Evolutionary conservation across 2,329 filamentous ascomycete genomes (phyloP), one percentile per base, ranked within the genome.

Genomic region (Fusarium avenaceum): DNA sequence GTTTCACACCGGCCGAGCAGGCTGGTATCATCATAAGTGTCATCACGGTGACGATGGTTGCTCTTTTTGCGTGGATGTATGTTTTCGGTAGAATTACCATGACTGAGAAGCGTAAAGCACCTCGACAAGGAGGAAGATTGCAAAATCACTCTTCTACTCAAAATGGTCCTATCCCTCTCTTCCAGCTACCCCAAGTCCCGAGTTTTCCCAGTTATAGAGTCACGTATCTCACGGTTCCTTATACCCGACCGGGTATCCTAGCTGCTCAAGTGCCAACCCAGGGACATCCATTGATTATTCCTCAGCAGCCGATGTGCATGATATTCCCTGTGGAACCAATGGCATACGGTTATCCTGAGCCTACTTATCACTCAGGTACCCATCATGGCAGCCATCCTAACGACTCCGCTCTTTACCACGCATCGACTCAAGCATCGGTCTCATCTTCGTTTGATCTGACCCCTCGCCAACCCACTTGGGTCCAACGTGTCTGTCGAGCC

Each of bases 1-100:
- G 82, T 58, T 72, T 83, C n/a, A 80, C 71, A 28, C 45, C 66
- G 11, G 66, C 76, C 0, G 74, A 81, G 43, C 74, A 81, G 33
- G 78, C 77, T 22, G 82, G 82, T 3, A 76, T 83, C 30, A 77
- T 83, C 17, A 76, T 80, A 58, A 79, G 77, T 58, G 69, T 76
- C 15, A 56, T 78, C 9, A 57, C 80, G 8, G 67, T 75, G 3
- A 65, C 67, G 6, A 59, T 77, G 14, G 57, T 77, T 11, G 40
- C 81, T 4, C 61, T 72, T 0, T 39, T 80, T 14, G 50, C 75
- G 6, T 76, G 76, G 38, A 75, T 79, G 72, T 83, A 77, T 72
- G 80, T 75, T 42, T 54, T 77, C 6, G 78, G 77, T 3, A 72
- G 56, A n/a, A 62, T 68, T 17, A 65, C 65, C 14, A 48, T 50